Conservation (phyloP, 2,329 filamentous ascomycete species). For the Claviceps quebecensis region DNA sequence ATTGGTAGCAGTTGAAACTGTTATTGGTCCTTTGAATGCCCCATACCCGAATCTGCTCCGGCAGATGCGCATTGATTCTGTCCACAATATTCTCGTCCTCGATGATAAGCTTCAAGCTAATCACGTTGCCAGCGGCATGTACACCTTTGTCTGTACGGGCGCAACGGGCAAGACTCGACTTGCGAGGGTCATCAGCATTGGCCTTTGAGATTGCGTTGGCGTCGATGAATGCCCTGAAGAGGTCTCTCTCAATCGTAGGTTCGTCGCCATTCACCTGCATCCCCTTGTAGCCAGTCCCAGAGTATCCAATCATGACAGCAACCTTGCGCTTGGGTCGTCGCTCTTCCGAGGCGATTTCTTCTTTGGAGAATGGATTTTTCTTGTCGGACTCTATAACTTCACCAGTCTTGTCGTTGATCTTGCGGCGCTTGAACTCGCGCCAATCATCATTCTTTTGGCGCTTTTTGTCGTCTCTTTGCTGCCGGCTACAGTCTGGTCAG, state of each 20-base stretch:
- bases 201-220: constrained; percentile 92
- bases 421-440: constrained; percentile 28
- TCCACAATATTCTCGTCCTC: constrained; percentile 78
- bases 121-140: constrained; percentile 88
- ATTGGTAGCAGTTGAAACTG: constrained; percentile 85
- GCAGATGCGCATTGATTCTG: constrained; percentile 79
- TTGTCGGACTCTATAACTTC: constrained; percentile 17
- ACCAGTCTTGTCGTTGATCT: constrained; percentile 21
- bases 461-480: constrained; percentile 21
- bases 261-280: constrained; percentile 80
- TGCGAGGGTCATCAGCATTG: constrained; percentile 93
- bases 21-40: constrained; percentile 82
- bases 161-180: constrained; percentile 85
- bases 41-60: constrained; percentile 87
- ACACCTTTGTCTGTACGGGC: constrained; percentile 96
- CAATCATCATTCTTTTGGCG: constrained; percentile 25
- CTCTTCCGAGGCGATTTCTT: constrained; percentile 78
- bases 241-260: constrained; percentile 89
- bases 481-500: constrained; percentile 23
- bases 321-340: constrained; percentile 91
- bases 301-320: constrained; percentile 88
- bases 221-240: constrained; percentile 82
- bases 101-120: constrained; percentile 89
- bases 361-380: constrained; percentile 44
- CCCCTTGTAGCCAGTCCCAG: constrained; percentile 90